Evolutionary conservation across 1,139 yeast species (phyloP).

Genomic region (Debaryomycetaceae sp.): DNA sequence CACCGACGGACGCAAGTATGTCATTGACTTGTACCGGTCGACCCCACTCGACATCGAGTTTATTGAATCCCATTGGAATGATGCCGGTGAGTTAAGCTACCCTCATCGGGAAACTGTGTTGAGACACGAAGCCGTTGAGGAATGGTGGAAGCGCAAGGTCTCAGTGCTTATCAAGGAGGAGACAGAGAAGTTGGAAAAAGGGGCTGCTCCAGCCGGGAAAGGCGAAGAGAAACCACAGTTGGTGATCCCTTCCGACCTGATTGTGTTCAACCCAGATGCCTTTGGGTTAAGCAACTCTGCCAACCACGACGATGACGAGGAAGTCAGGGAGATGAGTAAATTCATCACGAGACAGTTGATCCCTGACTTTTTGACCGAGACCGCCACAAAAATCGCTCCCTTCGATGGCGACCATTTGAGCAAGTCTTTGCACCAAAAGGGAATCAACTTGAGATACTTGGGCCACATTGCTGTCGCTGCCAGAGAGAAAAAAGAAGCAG

Average conservation of each 20-base stretch:
- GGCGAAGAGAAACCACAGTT: conserved; percentile 44
- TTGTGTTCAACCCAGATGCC: conserved; percentile 77
- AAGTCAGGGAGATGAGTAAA: conserved; percentile 64
- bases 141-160: conserved; percentile 78
- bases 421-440: conserved; percentile 64
- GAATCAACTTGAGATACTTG: conserved; percentile 86
- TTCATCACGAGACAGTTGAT: conserved; percentile 57
- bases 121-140: conserved; percentile 85
- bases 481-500: conserved; percentile 18
- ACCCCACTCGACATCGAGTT: conserved; percentile 83
- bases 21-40: conserved; percentile 78
- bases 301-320: conserved; percentile 48
- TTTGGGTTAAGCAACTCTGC: conserved; percentile 44
- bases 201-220: conserved; percentile 23
- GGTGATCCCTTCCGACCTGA: conserved; percentile 52
- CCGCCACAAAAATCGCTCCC: conserved; percentile 59
- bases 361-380: conserved; percentile 58
- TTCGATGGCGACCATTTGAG: conserved; percentile 78
- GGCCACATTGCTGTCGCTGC: conserved; percentile 53
- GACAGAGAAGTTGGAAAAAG: conserved; percentile 46
- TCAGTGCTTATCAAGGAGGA: conserved; percentile 50
- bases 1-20: conserved; percentile 77
- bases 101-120: conserved; percentile 79
- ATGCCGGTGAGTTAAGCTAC: conserved; percentile 47
- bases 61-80: conserved; percentile 47